Conservation (phyloP, 2,329 filamentous ascomycete species). For the Sporothrix schenckii region DNA sequence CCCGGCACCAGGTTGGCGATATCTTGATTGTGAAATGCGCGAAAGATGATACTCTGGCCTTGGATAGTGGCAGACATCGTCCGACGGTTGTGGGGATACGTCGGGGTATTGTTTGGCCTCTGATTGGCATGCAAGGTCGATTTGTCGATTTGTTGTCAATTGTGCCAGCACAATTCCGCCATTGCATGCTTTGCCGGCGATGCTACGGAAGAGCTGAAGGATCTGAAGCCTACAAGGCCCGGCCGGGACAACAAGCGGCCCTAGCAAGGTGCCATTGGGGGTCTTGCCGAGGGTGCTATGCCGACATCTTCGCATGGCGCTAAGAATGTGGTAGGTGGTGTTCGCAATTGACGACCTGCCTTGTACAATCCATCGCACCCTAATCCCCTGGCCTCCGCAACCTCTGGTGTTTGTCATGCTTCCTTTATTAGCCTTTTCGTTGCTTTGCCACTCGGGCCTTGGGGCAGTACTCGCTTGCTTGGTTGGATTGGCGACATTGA, state of each 20-base stretch:
- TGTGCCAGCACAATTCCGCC: conserved; percentile 4
- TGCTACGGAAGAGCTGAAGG: background rate
- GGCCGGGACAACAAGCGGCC: too few relatives aligned
- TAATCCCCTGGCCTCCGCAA: background rate
- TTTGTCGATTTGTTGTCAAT: conserved; percentile 9
- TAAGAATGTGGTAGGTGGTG: background rate
- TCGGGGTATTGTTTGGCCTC: background rate
- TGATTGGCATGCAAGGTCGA: background rate
- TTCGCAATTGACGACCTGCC: background rate
- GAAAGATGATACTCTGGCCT: conserved; percentile 11
- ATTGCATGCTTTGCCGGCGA: conserved; percentile 6
- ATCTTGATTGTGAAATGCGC: conserved; percentile 17
- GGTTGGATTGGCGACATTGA: background rate
- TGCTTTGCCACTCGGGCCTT: background rate
- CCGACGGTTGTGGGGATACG: background rate
- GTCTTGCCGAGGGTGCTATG: conserved; percentile 1
- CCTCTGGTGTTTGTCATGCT: too few relatives aligned
- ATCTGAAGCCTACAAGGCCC: background rate
- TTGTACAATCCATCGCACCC: conserved; percentile 17
- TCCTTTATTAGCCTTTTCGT: too few relatives aligned
- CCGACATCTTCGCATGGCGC: background rate
- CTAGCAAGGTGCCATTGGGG: background rate
- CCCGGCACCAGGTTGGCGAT: background rate
- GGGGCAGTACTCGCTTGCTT: background rate
- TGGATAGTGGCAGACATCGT: background rate